Conservation (phyloP, 495 filamentous ascomycete species). For the Aspergillus avenaceus region DNA sequence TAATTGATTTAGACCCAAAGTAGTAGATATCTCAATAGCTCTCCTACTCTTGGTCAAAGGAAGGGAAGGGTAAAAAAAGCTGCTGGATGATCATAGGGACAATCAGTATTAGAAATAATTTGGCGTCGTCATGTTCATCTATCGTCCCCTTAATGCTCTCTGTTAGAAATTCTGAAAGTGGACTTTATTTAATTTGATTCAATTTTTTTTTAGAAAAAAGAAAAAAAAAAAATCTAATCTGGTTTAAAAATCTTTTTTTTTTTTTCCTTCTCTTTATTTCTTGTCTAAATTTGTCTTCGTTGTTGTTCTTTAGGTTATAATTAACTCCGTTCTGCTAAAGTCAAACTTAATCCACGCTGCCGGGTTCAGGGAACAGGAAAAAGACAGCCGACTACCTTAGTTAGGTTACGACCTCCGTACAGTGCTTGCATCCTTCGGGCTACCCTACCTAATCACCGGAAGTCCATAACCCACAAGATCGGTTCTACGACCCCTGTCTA, state of each 20-base stretch:
- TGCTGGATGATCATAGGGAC: too few relatives aligned
- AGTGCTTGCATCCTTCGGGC: neutral
- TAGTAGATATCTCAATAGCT: too few relatives aligned
- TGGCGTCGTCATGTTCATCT: neutral
- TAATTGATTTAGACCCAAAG: too few relatives aligned
- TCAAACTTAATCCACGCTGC: conserved; percentile 45
- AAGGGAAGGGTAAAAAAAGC: too few relatives aligned
- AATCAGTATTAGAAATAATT: conserved; percentile 4
- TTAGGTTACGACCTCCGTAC: neutral
- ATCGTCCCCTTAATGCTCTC: neutral
- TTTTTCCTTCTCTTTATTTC: neutral
- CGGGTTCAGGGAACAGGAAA: conserved; percentile 27
- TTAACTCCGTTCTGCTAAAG: conserved; percentile 33
- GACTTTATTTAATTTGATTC: too few relatives aligned
- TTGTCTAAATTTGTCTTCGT: too few relatives aligned
- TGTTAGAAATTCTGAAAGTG: too few relatives aligned
- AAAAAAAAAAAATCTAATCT: too few relatives aligned
- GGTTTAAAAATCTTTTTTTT: conserved; percentile 3
- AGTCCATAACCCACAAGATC: conserved; percentile 8
- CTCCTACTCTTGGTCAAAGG: too few relatives aligned
- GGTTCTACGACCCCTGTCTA: conserved; percentile 10
- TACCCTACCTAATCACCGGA: neutral
- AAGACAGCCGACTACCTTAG: conserved; percentile 6
- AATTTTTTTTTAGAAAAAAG: too few relatives aligned
- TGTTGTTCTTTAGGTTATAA: conserved; percentile 2